Evolutionary conservation across 495 filamentous ascomycete genomes (phyloP).

Genomic region (Talaromyces liani): DNA sequence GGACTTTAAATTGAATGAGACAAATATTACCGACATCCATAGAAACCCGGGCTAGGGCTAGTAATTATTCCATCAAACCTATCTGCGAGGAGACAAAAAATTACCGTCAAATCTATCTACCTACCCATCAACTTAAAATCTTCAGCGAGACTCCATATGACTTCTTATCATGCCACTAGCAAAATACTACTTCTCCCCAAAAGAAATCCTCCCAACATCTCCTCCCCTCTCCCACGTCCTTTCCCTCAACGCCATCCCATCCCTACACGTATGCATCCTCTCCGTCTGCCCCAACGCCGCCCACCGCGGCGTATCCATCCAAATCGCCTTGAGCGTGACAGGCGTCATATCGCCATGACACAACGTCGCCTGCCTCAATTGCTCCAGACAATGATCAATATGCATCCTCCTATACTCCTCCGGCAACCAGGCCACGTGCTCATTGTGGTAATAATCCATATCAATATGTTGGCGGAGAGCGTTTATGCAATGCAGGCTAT

Average conservation of each 20-base stretch:
- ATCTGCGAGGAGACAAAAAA: background rate
- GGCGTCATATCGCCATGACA: constrained; percentile 19
- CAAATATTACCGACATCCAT: no score
- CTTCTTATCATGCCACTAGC: background rate
- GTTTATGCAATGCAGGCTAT: constrained; percentile 14
- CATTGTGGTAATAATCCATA: constrained; percentile 9
- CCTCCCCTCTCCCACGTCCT: constrained; percentile 3
- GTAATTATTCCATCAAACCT: no score
- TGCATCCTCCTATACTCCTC: constrained; percentile 10
- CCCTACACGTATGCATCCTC: constrained; percentile 14
- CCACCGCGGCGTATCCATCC: constrained; percentile 9
- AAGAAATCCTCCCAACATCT: background rate
- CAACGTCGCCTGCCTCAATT: constrained; percentile 26
- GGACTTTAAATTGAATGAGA: no score
- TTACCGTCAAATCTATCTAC: background rate
- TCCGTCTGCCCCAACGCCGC: constrained; percentile 13
- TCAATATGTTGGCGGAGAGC: constrained; percentile 11
- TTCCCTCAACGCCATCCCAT: constrained; percentile 8
- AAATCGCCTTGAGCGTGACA: constrained; percentile 12
- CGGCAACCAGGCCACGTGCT: constrained; percentile 7
- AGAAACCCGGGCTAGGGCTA: no score
- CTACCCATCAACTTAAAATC: no score
- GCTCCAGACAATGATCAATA: constrained; percentile 24
- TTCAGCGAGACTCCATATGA: no score
- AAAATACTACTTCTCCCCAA: background rate